Evolutionary conservation across 768 basidiomycete genomes (phyloP).

Genomic region (Suillus clintonianus): DNA sequence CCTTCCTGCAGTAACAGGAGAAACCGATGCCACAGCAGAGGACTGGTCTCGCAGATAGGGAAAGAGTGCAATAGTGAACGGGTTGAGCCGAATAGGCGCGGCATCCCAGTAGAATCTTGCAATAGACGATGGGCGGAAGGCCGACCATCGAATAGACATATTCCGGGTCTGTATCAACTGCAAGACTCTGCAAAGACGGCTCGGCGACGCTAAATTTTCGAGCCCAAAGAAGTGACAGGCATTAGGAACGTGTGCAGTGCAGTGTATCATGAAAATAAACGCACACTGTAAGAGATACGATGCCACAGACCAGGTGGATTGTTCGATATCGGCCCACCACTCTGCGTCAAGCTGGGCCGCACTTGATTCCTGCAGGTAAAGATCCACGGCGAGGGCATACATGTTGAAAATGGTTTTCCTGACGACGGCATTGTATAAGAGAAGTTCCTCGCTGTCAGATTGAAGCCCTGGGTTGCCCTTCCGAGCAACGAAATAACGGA

Average conservation of each 20-base stretch:
- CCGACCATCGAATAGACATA: constrained; percentile 47
- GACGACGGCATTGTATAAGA: constrained; percentile 39
- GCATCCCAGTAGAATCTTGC: constrained; percentile 49
- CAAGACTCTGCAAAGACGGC: constrained; percentile 34
- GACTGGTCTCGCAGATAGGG: constrained; percentile 54
- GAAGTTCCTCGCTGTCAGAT: constrained; percentile 8
- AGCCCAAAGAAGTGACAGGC: not conserved
- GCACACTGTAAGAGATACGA: constrained; percentile 80
- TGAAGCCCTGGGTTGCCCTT: not conserved
- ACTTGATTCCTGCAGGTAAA: constrained; percentile 65
- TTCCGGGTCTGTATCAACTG: constrained; percentile 43
- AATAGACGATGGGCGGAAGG: constrained; percentile 50
- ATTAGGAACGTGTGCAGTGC: not conserved
- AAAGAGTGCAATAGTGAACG: constrained; percentile 62
- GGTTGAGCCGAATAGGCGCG: constrained; percentile 46
- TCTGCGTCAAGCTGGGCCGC: constrained; percentile 74
- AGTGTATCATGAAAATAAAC: constrained; percentile 22
- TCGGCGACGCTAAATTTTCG: constrained; percentile 24
- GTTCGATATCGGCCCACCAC: constrained; percentile 81
- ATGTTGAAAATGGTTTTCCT: constrained; percentile 54
- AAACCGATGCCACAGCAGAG: constrained; percentile 20
- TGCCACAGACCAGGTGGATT: constrained; percentile 54
- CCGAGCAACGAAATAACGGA: constrained; percentile 10
- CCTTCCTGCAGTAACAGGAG: constrained; percentile 8
- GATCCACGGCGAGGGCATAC: constrained; percentile 67